Percentiles rank a stretch among this genome's conserved stretches.
These are phyloP conservation scores for Teunomyces stri DNA, from an alignment of 805 yeast genomes.

Conservation along the genomic window DNA sequence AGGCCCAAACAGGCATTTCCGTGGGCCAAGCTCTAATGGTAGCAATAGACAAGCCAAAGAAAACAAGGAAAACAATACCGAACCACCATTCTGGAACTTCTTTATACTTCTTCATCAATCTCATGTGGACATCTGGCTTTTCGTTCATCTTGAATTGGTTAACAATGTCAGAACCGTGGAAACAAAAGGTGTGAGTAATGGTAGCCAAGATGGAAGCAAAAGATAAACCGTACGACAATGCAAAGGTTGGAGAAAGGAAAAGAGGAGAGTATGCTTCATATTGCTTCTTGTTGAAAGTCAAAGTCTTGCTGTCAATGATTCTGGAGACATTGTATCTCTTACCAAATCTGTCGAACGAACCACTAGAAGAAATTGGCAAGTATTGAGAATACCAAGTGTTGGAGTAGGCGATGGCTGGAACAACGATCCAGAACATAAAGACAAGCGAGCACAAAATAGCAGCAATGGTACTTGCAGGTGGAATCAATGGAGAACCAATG, in stretches of 20 bases:
- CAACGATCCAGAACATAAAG: constrained; percentile 46
- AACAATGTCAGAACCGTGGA: constrained; percentile 53
- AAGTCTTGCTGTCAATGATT: constrained; percentile 41
- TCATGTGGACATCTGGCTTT: constrained; percentile 46
- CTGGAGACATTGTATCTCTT: constrained; percentile 47
- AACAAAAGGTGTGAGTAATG: constrained; percentile 54
- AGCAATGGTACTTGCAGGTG: constrained; percentile 54
- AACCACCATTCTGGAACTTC: constrained; percentile 48
- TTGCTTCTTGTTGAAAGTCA: constrained; percentile 42
- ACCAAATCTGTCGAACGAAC: constrained; percentile 52
- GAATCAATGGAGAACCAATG: constrained; percentile 61
- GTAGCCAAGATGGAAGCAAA: constrained; percentile 64
- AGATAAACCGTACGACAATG: constrained; percentile 56
- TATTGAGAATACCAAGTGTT: constrained; percentile 59
- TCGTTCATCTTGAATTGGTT: constrained; percentile 26
- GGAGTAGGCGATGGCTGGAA: constrained; percentile 53
- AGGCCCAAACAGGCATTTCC: constrained; percentile 43
- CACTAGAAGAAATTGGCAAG: constrained; percentile 52
- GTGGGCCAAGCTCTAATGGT: constrained; percentile 40
- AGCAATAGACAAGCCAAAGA: constrained; percentile 36
- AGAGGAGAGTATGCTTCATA: constrained; percentile 64
- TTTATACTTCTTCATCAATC: constrained; percentile 50
- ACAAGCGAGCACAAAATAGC: constrained; percentile 37
- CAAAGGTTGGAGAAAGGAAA: constrained; percentile 55
- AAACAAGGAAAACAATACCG: constrained; percentile 19